Evolutionary conservation across 1,139 yeast species (phyloP).

Genomic region (Taiozyma sp.): DNA sequence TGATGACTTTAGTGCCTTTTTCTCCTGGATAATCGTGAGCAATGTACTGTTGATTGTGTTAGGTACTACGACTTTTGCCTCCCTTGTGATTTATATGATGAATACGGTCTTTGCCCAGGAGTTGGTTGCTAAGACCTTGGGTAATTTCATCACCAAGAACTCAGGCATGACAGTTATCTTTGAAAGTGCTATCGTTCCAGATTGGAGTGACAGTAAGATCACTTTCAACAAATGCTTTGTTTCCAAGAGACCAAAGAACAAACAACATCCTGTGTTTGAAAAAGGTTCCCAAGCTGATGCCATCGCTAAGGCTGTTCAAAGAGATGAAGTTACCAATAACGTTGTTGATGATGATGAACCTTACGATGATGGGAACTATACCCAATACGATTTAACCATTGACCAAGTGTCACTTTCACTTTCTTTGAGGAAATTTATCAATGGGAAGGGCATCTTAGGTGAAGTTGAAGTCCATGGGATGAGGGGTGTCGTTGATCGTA

Average conservation of each 20-base stretch:
- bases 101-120: conserved; percentile 92
- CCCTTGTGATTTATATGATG: conserved; percentile 67
- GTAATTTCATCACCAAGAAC: conserved; percentile 77
- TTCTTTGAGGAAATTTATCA: conserved; percentile 81
- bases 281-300: conserved; percentile 77
- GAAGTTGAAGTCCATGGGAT: conserved; percentile 80
- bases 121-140: conserved; percentile 72
- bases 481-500: conserved; percentile 87
- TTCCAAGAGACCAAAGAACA: conserved; percentile 67
- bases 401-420: conserved; percentile 80
- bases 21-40: conserved; percentile 88
- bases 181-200: conserved; percentile 92
- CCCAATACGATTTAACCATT: conserved; percentile 88
- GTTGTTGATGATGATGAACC: conserved; percentile 31
- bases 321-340: conserved; percentile 25
- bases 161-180: conserved; percentile 84
- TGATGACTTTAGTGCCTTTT: conserved; percentile 84
- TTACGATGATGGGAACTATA: conserved; percentile 86
- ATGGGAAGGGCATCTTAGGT: conserved; percentile 82
- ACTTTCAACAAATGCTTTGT: conserved; percentile 82
- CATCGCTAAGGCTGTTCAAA: conserved; percentile 39
- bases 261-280: conserved; percentile 35
- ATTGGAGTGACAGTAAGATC: conserved; percentile 87
- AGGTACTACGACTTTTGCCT: conserved; percentile 88
- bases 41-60: conserved; percentile 71